Evolutionary conservation across 257 asterid species (phyloP), one percentile per base, ranked within the genome.

Genomic region (Thymus mandschuricus): DNA sequence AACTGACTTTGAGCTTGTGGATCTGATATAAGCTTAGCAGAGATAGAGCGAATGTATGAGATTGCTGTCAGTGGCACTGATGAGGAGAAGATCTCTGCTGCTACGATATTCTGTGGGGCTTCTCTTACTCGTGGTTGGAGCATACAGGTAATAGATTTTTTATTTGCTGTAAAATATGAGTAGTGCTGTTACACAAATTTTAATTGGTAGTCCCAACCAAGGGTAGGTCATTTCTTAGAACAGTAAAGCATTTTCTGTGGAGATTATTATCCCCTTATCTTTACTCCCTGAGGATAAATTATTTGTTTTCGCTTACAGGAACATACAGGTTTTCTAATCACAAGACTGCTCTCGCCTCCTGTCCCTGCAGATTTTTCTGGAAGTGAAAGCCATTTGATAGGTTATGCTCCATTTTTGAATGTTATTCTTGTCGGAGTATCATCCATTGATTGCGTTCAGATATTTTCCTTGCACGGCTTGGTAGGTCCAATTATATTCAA

Each of bases 61-160:
- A 80, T 92, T 71, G 98, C 96, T 66, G 77, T 84, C 84, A 86
- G 78, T 57, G 96, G 98, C 79, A 83, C 96, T 15, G 92, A 95
- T 69, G 99, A 88, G 8, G 98, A 95, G 86, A 92, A 92, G 88
- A 83, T 95, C 69, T 89, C 92, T 78, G 99, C 99, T 52, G 98
- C 96, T 78, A 87, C 88, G 68, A 69, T 95, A 80, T 81, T 95
- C 55, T 92, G 98, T 57, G 99, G 99, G 73, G 91, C 99, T 78
- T 92, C 98, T 80, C 86, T 95, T 75, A 64, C 72, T 75, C 99
- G 98, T 80, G 98, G 99, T 60, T 95, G 99, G 99, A 95, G 86
- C 83, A 73, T 95, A 79, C 99, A 95, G 99, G 99, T 92, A 82
- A 31, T 60, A 57, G 61, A 65, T 71, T 69, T 71, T 57, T 8